Conservation (phyloP, 345 rosid species). For the Atalantia buxifolia region DNA sequence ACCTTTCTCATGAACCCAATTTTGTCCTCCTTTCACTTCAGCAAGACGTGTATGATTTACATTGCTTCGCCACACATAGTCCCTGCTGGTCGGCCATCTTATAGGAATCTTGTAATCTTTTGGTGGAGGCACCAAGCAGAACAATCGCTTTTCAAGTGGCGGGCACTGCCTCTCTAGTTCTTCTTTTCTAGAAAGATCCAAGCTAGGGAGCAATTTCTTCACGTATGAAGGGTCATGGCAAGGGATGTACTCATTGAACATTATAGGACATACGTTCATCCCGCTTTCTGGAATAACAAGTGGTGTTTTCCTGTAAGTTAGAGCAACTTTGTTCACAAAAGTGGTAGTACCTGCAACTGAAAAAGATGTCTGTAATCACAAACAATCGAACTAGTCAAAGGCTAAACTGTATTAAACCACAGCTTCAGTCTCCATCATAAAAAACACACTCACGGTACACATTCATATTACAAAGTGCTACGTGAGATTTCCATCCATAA, state of each 20-base stretch:
- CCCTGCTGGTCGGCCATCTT: conserved; percentile 90
- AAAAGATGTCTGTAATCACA: conserved; percentile 10
- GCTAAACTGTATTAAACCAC: not conserved
- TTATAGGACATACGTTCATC: conserved; percentile 50
- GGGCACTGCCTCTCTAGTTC: conserved; percentile 92
- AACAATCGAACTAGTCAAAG: not conserved
- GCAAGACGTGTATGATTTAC: conserved; percentile 92
- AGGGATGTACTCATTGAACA: conserved; percentile 75
- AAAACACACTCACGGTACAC: not conserved
- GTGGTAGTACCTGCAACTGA: conserved; percentile 38
- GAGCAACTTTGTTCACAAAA: conserved; percentile 55
- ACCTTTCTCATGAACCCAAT: conserved; percentile 82
- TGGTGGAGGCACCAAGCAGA: conserved; percentile 92
- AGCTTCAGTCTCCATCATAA: not conserved
- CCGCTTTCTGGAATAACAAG: conserved; percentile 48
- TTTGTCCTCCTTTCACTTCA: conserved; percentile 91
- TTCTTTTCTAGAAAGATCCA: conserved; percentile 68
- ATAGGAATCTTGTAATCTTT: conserved; percentile 77
- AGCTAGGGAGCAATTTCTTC: conserved; percentile 46
- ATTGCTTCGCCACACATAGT: conserved; percentile 88
- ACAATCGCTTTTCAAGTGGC: conserved; percentile 68
- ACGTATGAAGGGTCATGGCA: conserved; percentile 72
- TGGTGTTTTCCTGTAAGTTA: conserved; percentile 50
- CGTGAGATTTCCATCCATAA: not conserved
- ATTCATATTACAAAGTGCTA: not conserved